Percentiles rank a stretch among this genome's conserved stretches.
These are phyloP conservation scores for Mycena amicta DNA, from an alignment of 768 basidiomycete genomes.

Conservation along the genomic window DNA sequence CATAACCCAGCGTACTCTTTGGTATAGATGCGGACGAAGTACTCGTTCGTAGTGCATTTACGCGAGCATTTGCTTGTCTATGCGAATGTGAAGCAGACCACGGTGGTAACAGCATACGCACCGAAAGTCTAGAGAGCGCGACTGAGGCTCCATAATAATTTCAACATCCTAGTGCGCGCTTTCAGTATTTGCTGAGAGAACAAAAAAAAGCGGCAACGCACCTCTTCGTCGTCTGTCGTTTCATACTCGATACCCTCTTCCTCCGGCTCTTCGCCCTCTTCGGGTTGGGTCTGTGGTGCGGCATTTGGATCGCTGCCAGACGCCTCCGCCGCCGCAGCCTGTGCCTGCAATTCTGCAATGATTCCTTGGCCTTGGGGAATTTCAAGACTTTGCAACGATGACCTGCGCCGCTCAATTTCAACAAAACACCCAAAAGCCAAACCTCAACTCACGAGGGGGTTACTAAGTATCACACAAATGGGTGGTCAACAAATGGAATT, in stretches of 20 bases:
- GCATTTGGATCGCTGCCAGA: constrained; percentile 26
- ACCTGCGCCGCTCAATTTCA: constrained; percentile 19
- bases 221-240: constrained; percentile 54
- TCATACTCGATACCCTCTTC: constrained; percentile 46
- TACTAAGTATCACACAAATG: constrained; percentile 23
- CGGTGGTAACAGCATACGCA: constrained; percentile 32
- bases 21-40: too few species aligned
- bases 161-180: constrained; percentile 68
- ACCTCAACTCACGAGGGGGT: constrained; percentile 22
- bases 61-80: constrained; percentile 40
- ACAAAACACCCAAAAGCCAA: constrained; percentile 8
- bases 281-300: constrained; percentile 28
- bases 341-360: constrained; percentile 47
- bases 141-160: constrained; percentile 83
- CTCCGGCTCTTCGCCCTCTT: constrained; percentile 43
- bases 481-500: constrained; percentile 26
- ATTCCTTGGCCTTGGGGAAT: constrained; percentile 49
- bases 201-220: constrained; percentile 18
- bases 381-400: constrained; percentile 44
- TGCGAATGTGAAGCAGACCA: constrained; percentile 6
- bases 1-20: too few species aligned
- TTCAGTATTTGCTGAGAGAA: neutral
- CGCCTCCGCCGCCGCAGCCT: constrained; percentile 29
- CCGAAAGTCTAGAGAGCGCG: constrained; percentile 78
- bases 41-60: too few species aligned